Percentiles rank a stretch among this genome's conserved stretches.
phyloP scores from a whole-genome alignment of 805 yeast species.

The Debaryomyces castellii region DNA sequence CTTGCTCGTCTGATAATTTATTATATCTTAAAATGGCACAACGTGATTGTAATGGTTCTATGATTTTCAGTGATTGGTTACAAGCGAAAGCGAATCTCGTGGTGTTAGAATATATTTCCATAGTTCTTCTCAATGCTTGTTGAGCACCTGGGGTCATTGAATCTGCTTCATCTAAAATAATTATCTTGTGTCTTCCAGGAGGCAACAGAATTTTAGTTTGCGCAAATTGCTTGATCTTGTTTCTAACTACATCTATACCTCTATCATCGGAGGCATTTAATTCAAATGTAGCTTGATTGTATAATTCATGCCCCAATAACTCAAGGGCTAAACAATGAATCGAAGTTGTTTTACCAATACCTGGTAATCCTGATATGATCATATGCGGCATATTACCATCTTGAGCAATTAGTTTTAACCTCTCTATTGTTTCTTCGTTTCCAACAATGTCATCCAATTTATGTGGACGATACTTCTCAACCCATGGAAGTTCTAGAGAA shows the following conservation, averaged over 20 bases:
- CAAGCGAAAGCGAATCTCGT: conserved; percentile 99
- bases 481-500: conserved; percentile 49
- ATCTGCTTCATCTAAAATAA: conserved; percentile 94
- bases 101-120: conserved; percentile 94
- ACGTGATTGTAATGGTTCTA: conserved; percentile 94
- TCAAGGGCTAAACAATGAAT: conserved; percentile 87
- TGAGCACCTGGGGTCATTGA: conserved; percentile 97
- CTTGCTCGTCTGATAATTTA: conserved; percentile 80
- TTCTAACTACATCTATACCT: conserved; percentile 95
- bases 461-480: conserved; percentile 93
- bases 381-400: conserved; percentile 98
- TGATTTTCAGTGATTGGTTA: conserved; percentile 89
- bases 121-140: conserved; percentile 88
- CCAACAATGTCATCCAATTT: conserved; percentile 85
- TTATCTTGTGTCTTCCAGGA: conserved; percentile 85
- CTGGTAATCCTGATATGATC: conserved; percentile 94
- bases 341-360: conserved; percentile 96
- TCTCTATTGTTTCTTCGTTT: conserved; percentile 82
- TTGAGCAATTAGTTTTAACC: conserved; percentile 77
- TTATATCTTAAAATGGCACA: conserved; percentile 91
- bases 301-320: conserved; percentile 65
- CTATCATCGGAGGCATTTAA: conserved; percentile 96
- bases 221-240: conserved; percentile 92
- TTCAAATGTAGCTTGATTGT: conserved; percentile 83
- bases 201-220: conserved; percentile 89